phyloP scores from a whole-genome alignment of 164 flowering plant genomes.

The Magnolia kwangsiensis region DNA sequence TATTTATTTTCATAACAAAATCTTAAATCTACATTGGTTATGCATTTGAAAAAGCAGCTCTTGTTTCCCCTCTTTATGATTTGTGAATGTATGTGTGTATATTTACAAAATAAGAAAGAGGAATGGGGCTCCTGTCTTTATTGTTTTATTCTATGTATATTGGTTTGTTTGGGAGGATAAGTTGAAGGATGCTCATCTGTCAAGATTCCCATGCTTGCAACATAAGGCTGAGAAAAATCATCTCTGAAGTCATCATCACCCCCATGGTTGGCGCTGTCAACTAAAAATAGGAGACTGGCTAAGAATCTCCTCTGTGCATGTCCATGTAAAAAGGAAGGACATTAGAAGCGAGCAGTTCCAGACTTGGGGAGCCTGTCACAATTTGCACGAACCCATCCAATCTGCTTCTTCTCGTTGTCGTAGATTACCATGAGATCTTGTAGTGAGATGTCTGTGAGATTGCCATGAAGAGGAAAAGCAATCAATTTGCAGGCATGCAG shows the following conservation, averaged over 20 bases:
- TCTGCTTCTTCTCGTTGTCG: constrained; percentile 64
- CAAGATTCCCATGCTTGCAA: constrained; percentile 25
- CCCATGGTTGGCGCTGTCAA: constrained; percentile 44
- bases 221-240: constrained; percentile 24
- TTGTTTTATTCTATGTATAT: no score
- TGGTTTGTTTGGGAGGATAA: no score
- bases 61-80: no score
- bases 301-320: constrained; percentile 31
- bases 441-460: constrained; percentile 53
- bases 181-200: constrained; percentile 13
- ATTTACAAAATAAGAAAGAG: no score
- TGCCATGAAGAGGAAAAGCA: no score
- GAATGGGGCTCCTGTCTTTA: no score
- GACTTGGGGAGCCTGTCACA: constrained; percentile 76
- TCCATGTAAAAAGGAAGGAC: constrained; percentile 23
- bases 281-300: constrained; percentile 34
- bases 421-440: constrained; percentile 72
- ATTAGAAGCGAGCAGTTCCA: constrained; percentile 31
- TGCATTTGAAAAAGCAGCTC: no score
- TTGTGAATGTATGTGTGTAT: no score
- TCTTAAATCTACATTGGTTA: no score
- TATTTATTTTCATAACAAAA: no score
- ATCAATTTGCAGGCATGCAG: no score
- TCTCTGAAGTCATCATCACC: constrained; percentile 14
- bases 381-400: constrained; percentile 73